A percentile compares a stretch with the other conserved stretches of the same genome.
These are phyloP conservation scores for Stephanodiscus triporus DNA, from an alignment of 108 stramenopile genomes.

Conservation along the genomic window DNA sequence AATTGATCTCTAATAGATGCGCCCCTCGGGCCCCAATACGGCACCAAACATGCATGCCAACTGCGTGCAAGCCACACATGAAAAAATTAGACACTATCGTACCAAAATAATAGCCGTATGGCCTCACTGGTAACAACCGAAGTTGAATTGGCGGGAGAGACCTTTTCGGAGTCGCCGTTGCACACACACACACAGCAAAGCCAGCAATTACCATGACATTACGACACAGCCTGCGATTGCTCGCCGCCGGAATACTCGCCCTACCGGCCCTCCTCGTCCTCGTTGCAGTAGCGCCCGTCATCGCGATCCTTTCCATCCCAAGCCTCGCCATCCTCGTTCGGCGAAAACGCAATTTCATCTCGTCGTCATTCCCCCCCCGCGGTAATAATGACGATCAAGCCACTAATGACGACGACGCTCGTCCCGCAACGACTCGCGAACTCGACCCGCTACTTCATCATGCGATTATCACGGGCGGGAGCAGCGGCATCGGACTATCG, in stretches of 20 bases:
- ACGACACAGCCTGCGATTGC: conserved; percentile 30
- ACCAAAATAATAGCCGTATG: too few relatives aligned
- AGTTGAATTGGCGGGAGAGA: too few relatives aligned
- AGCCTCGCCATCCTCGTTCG: conserved; percentile 55
- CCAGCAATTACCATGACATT: conserved; percentile 27
- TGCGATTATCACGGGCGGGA: conserved; percentile 86
- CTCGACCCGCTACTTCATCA: conserved; percentile 51
- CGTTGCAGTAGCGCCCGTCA: conserved; percentile 48
- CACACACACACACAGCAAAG: too few relatives aligned
- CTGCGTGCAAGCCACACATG: too few relatives aligned
- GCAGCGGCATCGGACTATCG: conserved; percentile 83
- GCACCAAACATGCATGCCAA: too few relatives aligned
- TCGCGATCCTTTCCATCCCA: conserved; percentile 63
- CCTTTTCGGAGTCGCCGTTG: too few relatives aligned
- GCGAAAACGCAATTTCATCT: conserved; percentile 38
- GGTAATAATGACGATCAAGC: conserved; percentile 5
- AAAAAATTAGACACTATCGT: too few relatives aligned
- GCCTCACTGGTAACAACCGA: too few relatives aligned
- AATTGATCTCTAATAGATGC: too few relatives aligned
- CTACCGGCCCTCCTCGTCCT: conserved; percentile 59
- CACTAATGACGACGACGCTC: neutral
- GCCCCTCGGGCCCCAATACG: too few relatives aligned
- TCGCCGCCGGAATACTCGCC: conserved; percentile 58
- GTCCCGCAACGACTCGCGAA: neutral
- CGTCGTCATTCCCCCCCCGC: neutral